Evolutionary conservation across 2,329 filamentous ascomycete species (phyloP), one percentile per base, ranked within the genome.

Genomic region (Corynespora cassiicola): DNA sequence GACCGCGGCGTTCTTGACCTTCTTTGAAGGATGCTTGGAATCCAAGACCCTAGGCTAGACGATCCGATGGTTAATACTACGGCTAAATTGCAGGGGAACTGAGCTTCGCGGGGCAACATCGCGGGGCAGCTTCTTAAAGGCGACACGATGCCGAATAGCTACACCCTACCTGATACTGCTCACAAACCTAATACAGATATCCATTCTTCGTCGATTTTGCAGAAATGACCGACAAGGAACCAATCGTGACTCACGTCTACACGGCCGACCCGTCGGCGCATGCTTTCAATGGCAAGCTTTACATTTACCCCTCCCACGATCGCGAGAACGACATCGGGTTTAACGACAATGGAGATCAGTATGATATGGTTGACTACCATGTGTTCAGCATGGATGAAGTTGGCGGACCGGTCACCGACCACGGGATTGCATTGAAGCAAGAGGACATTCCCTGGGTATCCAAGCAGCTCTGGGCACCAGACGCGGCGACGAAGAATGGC

Each of bases 261-360:
- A 90, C 86, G 9, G 87, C 87, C 14, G 87, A 91, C 68, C 87
- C 87, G 11, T 90, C 86, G 6, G 87, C 87, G 9, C 87, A 90
- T 68, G 86, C 88, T 61, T 91, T 90, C 73, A 82, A 89, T 47
- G 79, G 78, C 65, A 84, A 78, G 50, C 70, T 91, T 44, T 91
- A 89, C 74, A 80, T 91, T 69, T 91, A 90, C 72, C 87, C 87
- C 14, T 90, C 86, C 15, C 87, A 91, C 70, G 87, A 91, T 69
- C 80, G 86, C 52, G 84, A 88, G 66, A 88, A 85, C 5, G 79
- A 83, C 66, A 87, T 89, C 65, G 41, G 79, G 40, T 85, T 86
- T 75, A 90, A 91, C 72, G 87, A 90, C 76, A 89, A 90, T 76
- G 87, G 87, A 61, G 87, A 90, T 71, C 87, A 90, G 65, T 90